Evolutionary conservation across 345 rosid genomes (phyloP), one percentile per base, ranked within the genome.

Genomic region (Gynandropsis gynandra): DNA sequence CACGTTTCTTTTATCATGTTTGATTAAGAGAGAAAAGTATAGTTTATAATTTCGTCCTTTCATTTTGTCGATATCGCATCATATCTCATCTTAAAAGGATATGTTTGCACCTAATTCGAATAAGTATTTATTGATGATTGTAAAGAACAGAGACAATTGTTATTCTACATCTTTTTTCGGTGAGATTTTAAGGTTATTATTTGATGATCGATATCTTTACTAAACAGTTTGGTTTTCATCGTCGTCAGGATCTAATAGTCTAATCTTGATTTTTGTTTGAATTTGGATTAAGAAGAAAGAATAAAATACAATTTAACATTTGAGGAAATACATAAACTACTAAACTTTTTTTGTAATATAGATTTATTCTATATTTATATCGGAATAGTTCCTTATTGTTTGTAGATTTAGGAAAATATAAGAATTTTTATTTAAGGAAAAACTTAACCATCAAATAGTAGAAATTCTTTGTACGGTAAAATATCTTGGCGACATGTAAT

Each of bases 351-450:
- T 56, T 49, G 32, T 68, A 61, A 67, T 24, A 24, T 24, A 24
- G 5, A 24, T n/a, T n/a, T n/a, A n/a, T n/a, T n/a, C n/a, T n/a
- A n/a, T n/a, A n/a, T n/a, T n/a, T n/a, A n/a, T n/a, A n/a, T 37
- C 24, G 44, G 32, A 45, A 46, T 24, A 59, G 34, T 52, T 53
- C 21, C 50, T 34, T 56, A 35, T 61, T 15, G 53, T 43, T 64
- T 62, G 40, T 42, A 82, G 95, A 71, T 84, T 82, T 62, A 81
- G 79, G 71, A 87, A 87, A 64, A 77, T 92, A 68, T 90, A 72
- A 53, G 50, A 68, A 64, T 89, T 89, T 57, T 76, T 89, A 11
- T 80, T 59, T 31, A 77, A 84, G 68, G 72, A 76, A 4, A 74
- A 76, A 18, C 80, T 90, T 62, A n/a, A n/a, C 92, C 85, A 33